Base-by-base conservation (phyloP, 441 rosid species). In the Euphorbia corollata region DNA sequence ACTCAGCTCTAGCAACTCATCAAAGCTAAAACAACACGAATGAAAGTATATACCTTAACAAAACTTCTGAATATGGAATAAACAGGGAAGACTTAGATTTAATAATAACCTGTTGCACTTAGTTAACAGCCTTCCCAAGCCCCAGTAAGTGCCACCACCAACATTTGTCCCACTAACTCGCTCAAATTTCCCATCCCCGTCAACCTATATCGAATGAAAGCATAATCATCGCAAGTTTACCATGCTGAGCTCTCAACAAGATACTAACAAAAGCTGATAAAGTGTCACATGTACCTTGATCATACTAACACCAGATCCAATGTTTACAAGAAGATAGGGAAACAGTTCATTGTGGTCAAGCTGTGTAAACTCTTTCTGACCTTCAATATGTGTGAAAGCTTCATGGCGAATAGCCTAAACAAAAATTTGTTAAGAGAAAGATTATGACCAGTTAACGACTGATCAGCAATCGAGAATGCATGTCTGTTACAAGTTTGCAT, bases 101-200 rank as follows among this genome's bases (percentile, higher is more conserved):
- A 38, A 74, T 30, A 36, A 55, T 67, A 30, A 95, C 99, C 96
- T 95, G 73, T 86, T 90, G 93, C 98, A 95, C 81, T 90, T 95
- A 15, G 98, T 95, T 67, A 95, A 75, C 69, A 95, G 88, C 82
- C 84, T 89, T 78, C 99, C 99, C 83, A 95, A 79, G 53, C 99
- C 99, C 97, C 95, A 95, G 48, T 88, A 95, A 63, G 99, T 92
- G 61, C 99, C 99, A 75, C 99, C 99, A 13, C 99, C 99, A 68
- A 90, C 96, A 82, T 92, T 95, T 62, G 99, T 95, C 58, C 99
- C 98, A 55, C 99, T 95, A 73, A 95, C 97, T 67, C 98, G 89
- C 83, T 95, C 77, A 78, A 89, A 95, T 73, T 92, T 92, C 19
- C 98, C 98, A 75, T 95, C 99, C 43, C 97, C 96, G 64, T 95